Evolutionary conservation across 768 basidiomycete species (phyloP).

Genomic region (Russula olivacea): DNA sequence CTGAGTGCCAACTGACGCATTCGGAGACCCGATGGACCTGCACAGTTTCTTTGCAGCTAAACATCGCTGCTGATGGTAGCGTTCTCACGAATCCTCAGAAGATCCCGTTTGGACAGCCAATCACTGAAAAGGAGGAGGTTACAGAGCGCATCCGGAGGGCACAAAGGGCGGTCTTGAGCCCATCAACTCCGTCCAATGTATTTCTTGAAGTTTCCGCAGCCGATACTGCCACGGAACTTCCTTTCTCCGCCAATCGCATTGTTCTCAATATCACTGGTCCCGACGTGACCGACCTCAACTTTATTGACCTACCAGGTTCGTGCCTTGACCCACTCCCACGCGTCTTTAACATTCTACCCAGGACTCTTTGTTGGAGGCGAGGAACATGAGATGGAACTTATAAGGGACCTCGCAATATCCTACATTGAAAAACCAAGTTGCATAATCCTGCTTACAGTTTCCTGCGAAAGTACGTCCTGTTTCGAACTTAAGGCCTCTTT

Average conservation of each 20-base stretch:
- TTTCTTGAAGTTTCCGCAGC: conserved; percentile 42
- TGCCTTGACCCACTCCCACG: not conserved
- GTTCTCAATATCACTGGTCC: conserved; percentile 37
- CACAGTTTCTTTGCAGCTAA: conserved; percentile 31
- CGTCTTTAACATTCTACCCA: conserved; percentile 26
- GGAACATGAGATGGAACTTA: conserved; percentile 49
- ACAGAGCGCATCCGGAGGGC: conserved; percentile 64
- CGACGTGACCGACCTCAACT: conserved; percentile 38
- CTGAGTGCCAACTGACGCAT: conserved; percentile 33
- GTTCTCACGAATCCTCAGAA: conserved; percentile 33
- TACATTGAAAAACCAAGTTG: conserved; percentile 63
- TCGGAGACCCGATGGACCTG: conserved; percentile 33
- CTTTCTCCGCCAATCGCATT: conserved; percentile 37
- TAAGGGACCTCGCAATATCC: conserved; percentile 48
- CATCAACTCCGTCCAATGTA: conserved; percentile 30
- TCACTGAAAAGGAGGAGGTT: conserved; percentile 47
- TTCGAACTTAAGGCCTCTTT: not conserved
- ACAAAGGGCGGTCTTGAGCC: conserved; percentile 61
- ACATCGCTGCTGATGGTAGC: conserved; percentile 27
- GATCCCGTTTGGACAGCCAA: conserved; percentile 32
- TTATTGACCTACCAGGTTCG: conserved; percentile 39
- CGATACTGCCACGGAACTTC: conserved; percentile 26
- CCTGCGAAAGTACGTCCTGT: conserved; percentile 54
- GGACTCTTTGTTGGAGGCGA: conserved; percentile 50
- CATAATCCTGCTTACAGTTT: conserved; percentile 53